These are phyloP conservation scores for Irpex lacteus DNA, from an alignment of 1,284 basidiomycete species.

Conservation along the genomic window DNA sequence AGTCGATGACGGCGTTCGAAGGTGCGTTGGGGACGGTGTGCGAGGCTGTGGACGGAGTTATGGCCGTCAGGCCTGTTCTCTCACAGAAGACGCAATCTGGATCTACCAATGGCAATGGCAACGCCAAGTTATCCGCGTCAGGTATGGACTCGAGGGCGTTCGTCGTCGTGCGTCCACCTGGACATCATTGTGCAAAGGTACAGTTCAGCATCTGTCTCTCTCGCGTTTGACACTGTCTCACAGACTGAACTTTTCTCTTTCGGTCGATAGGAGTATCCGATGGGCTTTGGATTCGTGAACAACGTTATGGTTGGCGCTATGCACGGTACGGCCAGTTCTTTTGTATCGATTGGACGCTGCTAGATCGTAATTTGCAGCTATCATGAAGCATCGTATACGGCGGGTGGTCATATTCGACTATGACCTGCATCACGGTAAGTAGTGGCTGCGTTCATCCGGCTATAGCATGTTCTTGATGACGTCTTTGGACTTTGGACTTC, in stretches of 20 bases:
- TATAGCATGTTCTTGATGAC: not conserved
- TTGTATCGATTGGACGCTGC: not conserved
- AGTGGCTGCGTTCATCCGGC: not conserved
- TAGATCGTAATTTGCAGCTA: constrained; percentile 27
- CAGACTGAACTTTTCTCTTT: not conserved
- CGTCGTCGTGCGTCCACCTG: constrained; percentile 84
- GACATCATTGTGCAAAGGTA: constrained; percentile 85
- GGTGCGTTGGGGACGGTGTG: constrained; percentile 80
- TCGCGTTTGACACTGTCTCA: too few species aligned
- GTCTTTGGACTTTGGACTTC: not conserved
- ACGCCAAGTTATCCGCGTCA: not conserved
- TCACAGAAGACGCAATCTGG: not conserved
- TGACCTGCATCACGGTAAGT: constrained; percentile 84
- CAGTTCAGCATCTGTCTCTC: too few species aligned
- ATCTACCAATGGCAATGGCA: not conserved
- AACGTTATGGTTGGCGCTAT: constrained; percentile 90
- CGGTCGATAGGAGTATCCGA: constrained; percentile 57
- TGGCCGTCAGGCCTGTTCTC: constrained; percentile 19
- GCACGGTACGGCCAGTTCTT: constrained; percentile 56
- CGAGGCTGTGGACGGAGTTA: constrained; percentile 75
- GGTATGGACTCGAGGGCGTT: constrained; percentile 54
- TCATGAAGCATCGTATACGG: constrained; percentile 83
- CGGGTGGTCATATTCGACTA: constrained; percentile 90
- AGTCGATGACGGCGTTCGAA: constrained; percentile 69
- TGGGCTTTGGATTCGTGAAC: constrained; percentile 94